Base-by-base conservation (phyloP, 1,284 basidiomycete species). In the Xerocomus minutiporus region DNA sequence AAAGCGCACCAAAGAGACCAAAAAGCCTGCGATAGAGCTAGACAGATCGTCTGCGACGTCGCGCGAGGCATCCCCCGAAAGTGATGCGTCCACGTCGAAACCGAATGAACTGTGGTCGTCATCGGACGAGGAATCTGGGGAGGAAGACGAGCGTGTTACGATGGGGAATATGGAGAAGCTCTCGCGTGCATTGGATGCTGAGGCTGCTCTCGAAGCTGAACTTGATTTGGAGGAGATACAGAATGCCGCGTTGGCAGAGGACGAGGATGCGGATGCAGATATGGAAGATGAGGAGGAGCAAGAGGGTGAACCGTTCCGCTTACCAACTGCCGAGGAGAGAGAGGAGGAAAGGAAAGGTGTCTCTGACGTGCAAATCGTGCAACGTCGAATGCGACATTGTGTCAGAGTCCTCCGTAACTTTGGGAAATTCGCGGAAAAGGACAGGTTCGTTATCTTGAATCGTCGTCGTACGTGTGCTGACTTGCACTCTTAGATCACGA, bases 371-470 rank as follows among this genome's bases (percentile, higher is more conserved):
- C 83, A 91, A 56, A 79, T 86, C 34, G 86, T 98, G 8, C 93
- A 97, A 72, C 78, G 83, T 62, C 81, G 96, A 52, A 94, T 99
- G 83, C 81, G 91, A 58, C 86, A 92, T 68, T 89, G 93, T 60
- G 90, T 93, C 11, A 81, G 85, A 46, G 82, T 96, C 25, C 77
- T 98, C 39, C 76, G 79, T 12, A 87, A 85, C 62, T 95, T 92
- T 68, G 87, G 77, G 62, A 79, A 76, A 52, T 73, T 86, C 35
- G 84, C 81, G 17, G 81, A 81, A 52, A 75, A 82, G 58, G 87
- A 85, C 56, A 82, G 89, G 91, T 91, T 61, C 64, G 86, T 72
- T 25, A 26, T 50, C 49, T 29, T 28, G 34, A 59, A 35, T 43
- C 20, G 29, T 36, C 39, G 48, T 55, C 52, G 56, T 60, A 52